Evolutionary conservation across 352 stramenopile genomes (phyloP).

Genomic region (Phytophthora brassicae): DNA sequence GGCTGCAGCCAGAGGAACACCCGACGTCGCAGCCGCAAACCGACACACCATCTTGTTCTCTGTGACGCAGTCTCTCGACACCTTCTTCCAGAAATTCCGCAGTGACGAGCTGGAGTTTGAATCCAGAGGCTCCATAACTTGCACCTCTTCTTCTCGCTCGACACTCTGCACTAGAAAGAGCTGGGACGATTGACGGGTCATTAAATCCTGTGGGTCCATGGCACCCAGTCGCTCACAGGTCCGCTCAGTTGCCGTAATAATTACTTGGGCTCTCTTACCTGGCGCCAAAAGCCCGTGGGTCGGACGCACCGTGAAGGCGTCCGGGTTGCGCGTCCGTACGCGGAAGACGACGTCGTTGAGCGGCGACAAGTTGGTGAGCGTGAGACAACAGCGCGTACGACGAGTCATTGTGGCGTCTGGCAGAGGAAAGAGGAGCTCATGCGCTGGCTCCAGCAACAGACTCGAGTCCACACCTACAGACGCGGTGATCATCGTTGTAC

Average conservation of each 20-base stretch:
- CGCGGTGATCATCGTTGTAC: constrained; percentile 61
- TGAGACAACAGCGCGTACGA: constrained; percentile 32
- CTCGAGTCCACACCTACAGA: constrained; percentile 72
- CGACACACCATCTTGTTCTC: constrained; percentile 70
- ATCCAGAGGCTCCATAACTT: constrained; percentile 45
- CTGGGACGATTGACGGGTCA: constrained; percentile 40
- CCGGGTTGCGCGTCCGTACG: constrained; percentile 72
- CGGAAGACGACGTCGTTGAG: constrained; percentile 71
- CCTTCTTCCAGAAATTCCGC: constrained; percentile 57
- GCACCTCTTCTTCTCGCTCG: constrained; percentile 48
- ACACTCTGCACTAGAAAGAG: constrained; percentile 63
- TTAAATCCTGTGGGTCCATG: constrained; percentile 39
- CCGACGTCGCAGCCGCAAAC: constrained; percentile 30
- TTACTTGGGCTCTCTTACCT: constrained; percentile 35
- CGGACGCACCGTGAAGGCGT: constrained; percentile 76
- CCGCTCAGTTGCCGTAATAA: constrained; percentile 39
- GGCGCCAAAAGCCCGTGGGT: constrained; percentile 60
- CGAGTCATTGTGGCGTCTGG: constrained; percentile 8
- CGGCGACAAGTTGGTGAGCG: constrained; percentile 68
- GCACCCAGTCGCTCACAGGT: constrained; percentile 34
- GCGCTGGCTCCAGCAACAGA: constrained; percentile 68
- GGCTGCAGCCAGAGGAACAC: not conserved
- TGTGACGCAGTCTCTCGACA: constrained; percentile 50
- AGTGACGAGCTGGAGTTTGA: constrained; percentile 34
- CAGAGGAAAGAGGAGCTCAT: constrained; percentile 51